phyloP scores from a whole-genome alignment of 176 grass and related monocot genomes.

The Aegilops sharonensis region DNA sequence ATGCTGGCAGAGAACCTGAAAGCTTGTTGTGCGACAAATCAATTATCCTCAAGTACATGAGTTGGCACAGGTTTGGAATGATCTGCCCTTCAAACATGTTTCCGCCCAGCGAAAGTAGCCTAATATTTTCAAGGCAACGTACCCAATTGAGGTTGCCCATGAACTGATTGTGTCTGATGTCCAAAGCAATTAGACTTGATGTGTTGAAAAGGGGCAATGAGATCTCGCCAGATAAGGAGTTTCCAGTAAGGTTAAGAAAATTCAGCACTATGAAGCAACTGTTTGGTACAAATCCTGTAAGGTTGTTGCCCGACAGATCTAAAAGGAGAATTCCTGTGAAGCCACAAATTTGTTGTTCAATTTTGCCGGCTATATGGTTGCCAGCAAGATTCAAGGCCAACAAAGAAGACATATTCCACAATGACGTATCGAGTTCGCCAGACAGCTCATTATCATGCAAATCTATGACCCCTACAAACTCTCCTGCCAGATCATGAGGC shows the following conservation, averaged over 20 bases:
- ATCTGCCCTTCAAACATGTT: slow-evolving; percentile 31
- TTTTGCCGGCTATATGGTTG: not conserved
- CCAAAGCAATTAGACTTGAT: not conserved
- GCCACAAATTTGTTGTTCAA: slow-evolving; percentile 12
- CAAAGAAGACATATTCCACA: not conserved
- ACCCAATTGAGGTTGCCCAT: not conserved
- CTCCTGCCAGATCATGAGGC: not conserved
- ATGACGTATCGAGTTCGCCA: not conserved
- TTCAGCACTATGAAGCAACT: not conserved
- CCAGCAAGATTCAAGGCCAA: not conserved
- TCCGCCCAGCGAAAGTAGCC: not conserved
- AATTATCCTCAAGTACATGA: slow-evolving; percentile 11
- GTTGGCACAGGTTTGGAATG: not conserved
- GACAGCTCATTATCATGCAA: slow-evolving; percentile 26
- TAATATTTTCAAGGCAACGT: not conserved
- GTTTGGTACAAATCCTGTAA: slow-evolving; percentile 25
- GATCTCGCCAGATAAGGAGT: not conserved
- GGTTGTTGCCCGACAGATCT: slow-evolving; percentile 33
- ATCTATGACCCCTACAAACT: not conserved
- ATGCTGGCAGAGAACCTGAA: slow-evolving; percentile 17
- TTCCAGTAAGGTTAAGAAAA: slow-evolving; percentile 3
- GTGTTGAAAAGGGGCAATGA: not conserved
- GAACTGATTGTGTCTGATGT: not conserved
- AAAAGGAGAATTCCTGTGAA: not conserved
- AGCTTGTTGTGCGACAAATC: slow-evolving; percentile 22